These are phyloP conservation scores for Vittaforma corneae DNA, from an alignment of 371 early-diverging fungal genomes.

Conservation along the genomic window DNA sequence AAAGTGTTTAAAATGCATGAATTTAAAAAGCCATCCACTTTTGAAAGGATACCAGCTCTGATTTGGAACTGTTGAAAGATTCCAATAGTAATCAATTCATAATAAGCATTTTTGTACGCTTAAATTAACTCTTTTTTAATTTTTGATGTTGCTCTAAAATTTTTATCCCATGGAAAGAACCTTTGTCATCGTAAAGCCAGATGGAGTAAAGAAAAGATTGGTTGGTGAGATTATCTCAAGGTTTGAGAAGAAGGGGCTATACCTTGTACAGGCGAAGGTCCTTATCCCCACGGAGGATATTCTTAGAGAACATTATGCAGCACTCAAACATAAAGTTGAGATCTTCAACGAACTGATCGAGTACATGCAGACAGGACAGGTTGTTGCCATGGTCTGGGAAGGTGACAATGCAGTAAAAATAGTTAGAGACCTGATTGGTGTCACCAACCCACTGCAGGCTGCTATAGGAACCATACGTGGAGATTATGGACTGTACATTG, in stretches of 20 bases:
- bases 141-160: no score
- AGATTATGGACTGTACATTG: slow-evolving; percentile 67
- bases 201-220: slow-evolving; percentile 63
- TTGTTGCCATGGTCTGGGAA: slow-evolving; percentile 79
- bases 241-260: slow-evolving; percentile 68
- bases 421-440: slow-evolving; percentile 86
- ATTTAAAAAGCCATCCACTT: no score
- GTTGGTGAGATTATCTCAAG: slow-evolving; percentile 86
- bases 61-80: no score
- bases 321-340: slow-evolving; percentile 65
- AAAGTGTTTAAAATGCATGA: no score
- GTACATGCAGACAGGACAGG: slow-evolving; percentile 77
- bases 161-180: slow-evolving; percentile 61
- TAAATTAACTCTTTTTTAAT: no score
- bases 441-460: slow-evolving; percentile 69
- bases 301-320: slow-evolving; percentile 82
- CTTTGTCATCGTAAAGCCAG: slow-evolving; percentile 60
- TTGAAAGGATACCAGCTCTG: no score
- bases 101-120: no score
- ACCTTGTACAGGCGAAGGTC: slow-evolving; percentile 72
- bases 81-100: no score
- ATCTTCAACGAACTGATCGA: slow-evolving; percentile 84
- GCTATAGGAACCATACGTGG: slow-evolving; percentile 96
- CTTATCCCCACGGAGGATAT: slow-evolving; percentile 65
- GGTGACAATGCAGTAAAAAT: slow-evolving; percentile 89